Evolutionary conservation across 768 basidiomycete species (phyloP), one percentile per base, ranked within the genome.

Genomic region (Ramaria rubella): DNA sequence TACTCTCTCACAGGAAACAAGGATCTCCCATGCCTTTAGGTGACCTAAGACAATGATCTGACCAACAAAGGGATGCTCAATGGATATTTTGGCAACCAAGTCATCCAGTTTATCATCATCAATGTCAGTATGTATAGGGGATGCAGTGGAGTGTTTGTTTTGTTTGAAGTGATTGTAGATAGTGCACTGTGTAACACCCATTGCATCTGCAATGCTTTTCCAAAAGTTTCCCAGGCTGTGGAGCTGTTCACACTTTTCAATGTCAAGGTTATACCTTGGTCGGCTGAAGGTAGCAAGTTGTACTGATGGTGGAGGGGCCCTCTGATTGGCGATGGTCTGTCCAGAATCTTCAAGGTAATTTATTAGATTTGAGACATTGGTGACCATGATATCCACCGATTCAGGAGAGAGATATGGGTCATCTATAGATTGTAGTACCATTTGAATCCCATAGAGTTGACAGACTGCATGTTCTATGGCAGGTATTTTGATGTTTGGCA

Each of bases 151-250:
- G 36, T n/a, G 36, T n/a, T n/a, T n/a, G 34, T 27, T 23, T 31
- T 42, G 17, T 36, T 34, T 40, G 2, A 70, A 38, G 48, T 66
- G 65, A 33, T 62, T 49, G 24, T 64, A 66, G 0, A 68, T 19
- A 1, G 67, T 67, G 19, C 31, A 23, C 1, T 60, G 31, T 17
- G 17, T 31, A 5, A 66, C 55, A 1, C 66, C 67, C 57, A 67
- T 57, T 12, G 67, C n/a, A n/a, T n/a, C n/a, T n/a, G n/a, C n/a
- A n/a, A n/a, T n/a, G n/a, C n/a, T n/a, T n/a, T n/a, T n/a, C 66
- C 65, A 69, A 5, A 60, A 52, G 19, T 65, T 60, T 11, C 68
- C 68, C 52, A 67, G 54, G 27, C 65, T 55, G 43, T 69, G 67
- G 0, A 69, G 61, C 34, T 63, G 52, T 2, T 48, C 11, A 4